phyloP scores from a whole-genome alignment of 1,284 basidiomycete species.

The Cystobasidium pallidum region DNA sequence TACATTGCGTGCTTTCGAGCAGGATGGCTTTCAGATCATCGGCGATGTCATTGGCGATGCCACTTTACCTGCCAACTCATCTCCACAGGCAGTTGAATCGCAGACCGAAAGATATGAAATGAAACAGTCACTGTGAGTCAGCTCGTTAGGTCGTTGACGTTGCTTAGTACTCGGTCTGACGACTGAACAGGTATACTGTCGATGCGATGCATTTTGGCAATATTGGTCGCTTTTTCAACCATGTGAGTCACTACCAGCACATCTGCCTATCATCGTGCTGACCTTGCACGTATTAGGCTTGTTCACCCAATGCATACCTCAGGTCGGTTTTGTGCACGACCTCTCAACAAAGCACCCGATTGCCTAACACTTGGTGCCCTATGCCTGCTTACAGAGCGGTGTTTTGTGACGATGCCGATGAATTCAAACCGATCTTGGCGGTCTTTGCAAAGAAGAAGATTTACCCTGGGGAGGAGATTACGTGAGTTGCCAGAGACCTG shows the following conservation, averaged over 20 bases:
- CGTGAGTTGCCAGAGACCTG: conserved; percentile 1
- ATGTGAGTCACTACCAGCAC: conserved; percentile 20
- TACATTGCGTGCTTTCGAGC: not conserved
- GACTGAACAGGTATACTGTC: conserved; percentile 27
- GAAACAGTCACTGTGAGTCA: conserved; percentile 11
- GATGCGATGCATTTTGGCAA: conserved; percentile 38
- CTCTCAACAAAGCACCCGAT: not conserved
- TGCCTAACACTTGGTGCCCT: not conserved
- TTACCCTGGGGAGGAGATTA: conserved; percentile 38
- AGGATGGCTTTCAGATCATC: conserved; percentile 22
- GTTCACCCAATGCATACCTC: conserved; percentile 24
- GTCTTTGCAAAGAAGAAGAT: conserved; percentile 36
- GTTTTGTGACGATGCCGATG: conserved; percentile 36
- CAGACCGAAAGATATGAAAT: conserved; percentile 8
- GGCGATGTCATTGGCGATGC: conserved; percentile 13
- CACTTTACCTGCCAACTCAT: conserved; percentile 2
- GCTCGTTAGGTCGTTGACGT: not conserved
- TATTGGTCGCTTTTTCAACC: conserved; percentile 40
- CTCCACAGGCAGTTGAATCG: not conserved
- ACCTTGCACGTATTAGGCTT: too few relatives aligned
- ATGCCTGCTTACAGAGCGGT: conserved; percentile 2
- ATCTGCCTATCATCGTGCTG: too few relatives aligned
- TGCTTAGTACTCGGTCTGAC: not conserved
- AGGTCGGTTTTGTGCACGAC: not conserved
- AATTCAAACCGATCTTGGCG: conserved; percentile 33